Percentiles rank a stretch among this genome's conserved stretches.
Conservation (phyloP, 2,329 filamentous ascomycete species). For the Colletotrichum limetticola region DNA sequence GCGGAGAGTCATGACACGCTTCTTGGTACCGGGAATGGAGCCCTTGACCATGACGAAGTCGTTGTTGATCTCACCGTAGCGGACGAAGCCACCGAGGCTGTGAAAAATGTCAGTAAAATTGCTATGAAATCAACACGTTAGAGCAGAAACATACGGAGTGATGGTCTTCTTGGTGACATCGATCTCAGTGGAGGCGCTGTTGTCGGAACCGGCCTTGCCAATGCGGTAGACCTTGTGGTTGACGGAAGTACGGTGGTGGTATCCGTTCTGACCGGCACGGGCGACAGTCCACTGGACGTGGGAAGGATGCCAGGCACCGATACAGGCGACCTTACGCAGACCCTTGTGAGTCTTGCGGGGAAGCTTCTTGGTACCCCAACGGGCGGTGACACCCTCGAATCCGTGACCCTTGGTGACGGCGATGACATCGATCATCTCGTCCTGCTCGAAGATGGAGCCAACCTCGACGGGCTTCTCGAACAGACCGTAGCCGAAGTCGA, state of each 20-base stretch:
- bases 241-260: slow-evolving; percentile 99
- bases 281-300: slow-evolving; percentile 99
- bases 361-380: slow-evolving; percentile 99
- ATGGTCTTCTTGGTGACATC: slow-evolving; percentile 99
- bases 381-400: slow-evolving; percentile 94
- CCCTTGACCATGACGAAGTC: slow-evolving; percentile 99
- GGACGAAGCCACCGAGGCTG: slow-evolving; percentile 98
- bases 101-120: slow-evolving; percentile 46
- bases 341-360: slow-evolving; percentile 99
- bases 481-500: slow-evolving; percentile 91
- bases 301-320: slow-evolving; percentile 99
- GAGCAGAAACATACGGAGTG: slow-evolving; percentile 85
- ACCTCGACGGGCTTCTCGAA: slow-evolving; percentile 99
- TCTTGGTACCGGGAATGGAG: slow-evolving; percentile 97
- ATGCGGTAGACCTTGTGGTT: slow-evolving; percentile 99
- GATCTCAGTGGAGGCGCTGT: slow-evolving; percentile 93
- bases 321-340: slow-evolving; percentile 99
- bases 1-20: slow-evolving; percentile 98
- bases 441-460: slow-evolving; percentile 96
- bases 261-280: slow-evolving; percentile 99
- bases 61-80: slow-evolving; percentile 99
- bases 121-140: neutral
- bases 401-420: slow-evolving; percentile 99
- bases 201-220: slow-evolving; percentile 89
- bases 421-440: slow-evolving; percentile 99